phyloP scores from a whole-genome alignment of 176 grass and related monocot species.

The Oryza glaberrima region DNA sequence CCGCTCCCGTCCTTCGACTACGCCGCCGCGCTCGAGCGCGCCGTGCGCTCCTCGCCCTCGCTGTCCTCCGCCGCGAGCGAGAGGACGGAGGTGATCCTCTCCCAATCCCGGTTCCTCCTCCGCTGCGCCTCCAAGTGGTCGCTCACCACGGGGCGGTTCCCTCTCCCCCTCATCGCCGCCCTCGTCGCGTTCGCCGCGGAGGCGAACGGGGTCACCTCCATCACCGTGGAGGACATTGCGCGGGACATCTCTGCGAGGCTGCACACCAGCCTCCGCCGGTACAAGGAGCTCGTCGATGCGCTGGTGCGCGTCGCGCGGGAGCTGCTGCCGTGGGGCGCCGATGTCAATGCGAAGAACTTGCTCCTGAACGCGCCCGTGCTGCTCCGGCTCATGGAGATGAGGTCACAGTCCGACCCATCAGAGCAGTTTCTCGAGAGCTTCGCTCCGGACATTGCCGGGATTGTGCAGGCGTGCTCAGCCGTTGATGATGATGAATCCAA shows the following conservation, averaged over 20 bases:
- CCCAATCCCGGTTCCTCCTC: constrained; percentile 66
- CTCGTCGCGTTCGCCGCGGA: constrained; percentile 52
- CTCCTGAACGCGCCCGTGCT: constrained; percentile 56
- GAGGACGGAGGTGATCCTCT: constrained; percentile 51
- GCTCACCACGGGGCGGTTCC: constrained; percentile 70
- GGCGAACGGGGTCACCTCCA: constrained; percentile 41
- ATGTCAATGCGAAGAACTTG: constrained; percentile 66
- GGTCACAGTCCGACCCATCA: constrained; percentile 40
- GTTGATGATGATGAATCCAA: constrained; percentile 43
- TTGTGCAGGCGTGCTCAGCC: constrained; percentile 34
- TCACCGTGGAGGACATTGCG: constrained; percentile 58
- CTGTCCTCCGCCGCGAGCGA: constrained; percentile 13
- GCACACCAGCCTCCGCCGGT: constrained; percentile 51
- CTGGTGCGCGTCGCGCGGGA: constrained; percentile 53
- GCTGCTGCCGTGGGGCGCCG: constrained; percentile 70
- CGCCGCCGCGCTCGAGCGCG: constrained; percentile 47
- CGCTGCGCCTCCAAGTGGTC: constrained; percentile 75
- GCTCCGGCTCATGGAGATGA: constrained; percentile 70
- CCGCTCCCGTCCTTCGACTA: constrained; percentile 59
- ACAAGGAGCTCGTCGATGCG: constrained; percentile 57
- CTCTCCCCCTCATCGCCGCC: constrained; percentile 60
- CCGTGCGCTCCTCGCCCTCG: constrained; percentile 40
- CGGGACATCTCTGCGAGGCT: constrained; percentile 49
- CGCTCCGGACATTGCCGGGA: constrained; percentile 34
- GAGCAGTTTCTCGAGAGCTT: constrained; percentile 46